These are phyloP conservation scores for Rhododendron simsii DNA, from an alignment of 148 eudicot genomes.

Conservation along the genomic window DNA sequence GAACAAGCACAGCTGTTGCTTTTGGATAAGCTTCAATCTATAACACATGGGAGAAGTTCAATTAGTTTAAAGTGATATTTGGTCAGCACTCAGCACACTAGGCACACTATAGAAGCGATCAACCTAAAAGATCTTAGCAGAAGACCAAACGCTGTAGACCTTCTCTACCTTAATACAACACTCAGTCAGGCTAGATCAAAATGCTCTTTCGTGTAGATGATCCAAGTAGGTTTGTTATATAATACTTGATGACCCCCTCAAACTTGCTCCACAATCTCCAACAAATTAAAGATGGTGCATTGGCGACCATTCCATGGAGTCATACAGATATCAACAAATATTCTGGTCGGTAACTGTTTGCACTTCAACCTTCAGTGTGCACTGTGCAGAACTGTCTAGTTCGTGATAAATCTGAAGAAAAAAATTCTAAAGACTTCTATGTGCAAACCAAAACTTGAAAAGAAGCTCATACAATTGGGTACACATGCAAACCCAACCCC, in stretches of 20 bases:
- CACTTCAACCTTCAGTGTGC: not conserved
- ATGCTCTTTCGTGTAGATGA: not conserved
- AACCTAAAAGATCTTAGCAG: not conserved
- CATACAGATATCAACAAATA: not conserved
- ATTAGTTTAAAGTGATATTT: conserved; percentile 4
- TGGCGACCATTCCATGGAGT: not conserved
- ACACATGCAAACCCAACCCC: not conserved
- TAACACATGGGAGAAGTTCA: conserved; percentile 6
- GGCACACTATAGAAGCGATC: not conserved
- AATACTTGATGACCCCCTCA: not conserved
- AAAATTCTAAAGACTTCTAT: not conserved
- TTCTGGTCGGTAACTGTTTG: not conserved
- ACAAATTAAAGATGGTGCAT: not conserved
- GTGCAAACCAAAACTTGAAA: not conserved
- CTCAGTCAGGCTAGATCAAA: not conserved
- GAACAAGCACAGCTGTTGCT: conserved; percentile 94
- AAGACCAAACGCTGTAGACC: not conserved
- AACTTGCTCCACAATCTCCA: not conserved
- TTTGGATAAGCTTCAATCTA: conserved; percentile 97
- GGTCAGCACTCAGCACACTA: not conserved
- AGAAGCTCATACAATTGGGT: not conserved
- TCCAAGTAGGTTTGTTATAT: not conserved
- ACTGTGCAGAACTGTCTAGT: not conserved
- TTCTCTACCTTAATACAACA: not conserved
- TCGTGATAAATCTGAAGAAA: not conserved